These are phyloP conservation scores for Pulveroboletus frians DNA, from an alignment of 768 basidiomycete species.

Conservation along the genomic window DNA sequence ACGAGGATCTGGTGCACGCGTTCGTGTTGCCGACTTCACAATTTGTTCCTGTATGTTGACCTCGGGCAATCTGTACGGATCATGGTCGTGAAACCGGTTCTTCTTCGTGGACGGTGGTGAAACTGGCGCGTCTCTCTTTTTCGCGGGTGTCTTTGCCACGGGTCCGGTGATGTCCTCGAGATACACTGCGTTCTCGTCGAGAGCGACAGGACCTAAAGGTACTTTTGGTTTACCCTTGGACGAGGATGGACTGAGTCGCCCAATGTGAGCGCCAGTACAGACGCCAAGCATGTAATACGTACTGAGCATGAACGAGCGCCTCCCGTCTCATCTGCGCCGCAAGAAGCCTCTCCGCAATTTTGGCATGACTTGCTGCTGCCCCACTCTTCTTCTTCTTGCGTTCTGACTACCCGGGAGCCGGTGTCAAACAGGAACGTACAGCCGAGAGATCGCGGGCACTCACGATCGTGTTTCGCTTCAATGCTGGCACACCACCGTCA, in stretches of 20 bases:
- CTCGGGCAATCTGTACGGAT: slow-evolving; percentile 91
- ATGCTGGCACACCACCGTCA: slow-evolving; percentile 88
- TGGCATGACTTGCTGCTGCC: slow-evolving; percentile 78
- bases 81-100: slow-evolving; percentile 66
- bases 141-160: slow-evolving; percentile 47
- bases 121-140: slow-evolving; percentile 24
- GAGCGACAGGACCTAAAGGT: slow-evolving; percentile 41
- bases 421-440: slow-evolving; percentile 4
- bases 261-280: neutral
- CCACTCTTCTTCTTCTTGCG: slow-evolving; percentile 89
- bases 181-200: slow-evolving; percentile 76
- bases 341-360: slow-evolving; percentile 85
- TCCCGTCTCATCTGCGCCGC: slow-evolving; percentile 91
- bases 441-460: slow-evolving; percentile 22
- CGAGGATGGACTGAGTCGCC: slow-evolving; percentile 17
- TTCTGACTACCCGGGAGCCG: slow-evolving; percentile 52
- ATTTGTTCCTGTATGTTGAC: slow-evolving; percentile 64
- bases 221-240: slow-evolving; percentile 44
- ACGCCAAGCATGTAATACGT: slow-evolving; percentile 16
- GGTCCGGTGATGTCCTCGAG: slow-evolving; percentile 76
- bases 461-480: slow-evolving; percentile 89
- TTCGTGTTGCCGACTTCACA: slow-evolving; percentile 57
- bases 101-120: slow-evolving; percentile 50
- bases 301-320: slow-evolving; percentile 67
- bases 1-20: slow-evolving; percentile 74